Percentiles rank a stretch among this genome's conserved stretches.
Evolutionary conservation across 176 grass and related monocot genomes (phyloP).

Genomic region (Oropetium thomaeum): DNA sequence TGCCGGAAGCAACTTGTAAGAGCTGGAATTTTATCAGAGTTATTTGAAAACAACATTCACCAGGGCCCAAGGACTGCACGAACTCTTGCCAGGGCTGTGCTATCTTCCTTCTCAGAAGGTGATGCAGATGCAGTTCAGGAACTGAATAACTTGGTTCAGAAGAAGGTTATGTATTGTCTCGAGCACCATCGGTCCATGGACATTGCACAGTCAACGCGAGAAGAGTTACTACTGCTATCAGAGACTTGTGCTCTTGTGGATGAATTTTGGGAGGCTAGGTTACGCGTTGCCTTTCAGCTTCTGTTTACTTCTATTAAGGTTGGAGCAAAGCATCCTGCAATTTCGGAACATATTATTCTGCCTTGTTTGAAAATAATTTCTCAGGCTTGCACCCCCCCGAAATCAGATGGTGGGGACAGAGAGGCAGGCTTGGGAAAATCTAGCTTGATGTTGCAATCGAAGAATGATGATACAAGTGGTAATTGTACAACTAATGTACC

Average conservation of each 20-base stretch:
- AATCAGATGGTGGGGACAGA: constrained; percentile 74
- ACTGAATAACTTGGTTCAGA: constrained; percentile 86
- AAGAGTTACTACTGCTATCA: constrained; percentile 87
- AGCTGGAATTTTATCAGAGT: constrained; percentile 80
- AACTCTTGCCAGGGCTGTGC: constrained; percentile 71
- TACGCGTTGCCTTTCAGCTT: constrained; percentile 88
- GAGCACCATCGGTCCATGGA: constrained; percentile 98
- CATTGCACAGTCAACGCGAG: constrained; percentile 80
- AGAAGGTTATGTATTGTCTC: constrained; percentile 97
- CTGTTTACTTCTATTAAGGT: constrained; percentile 96
- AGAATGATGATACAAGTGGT: constrained; percentile 54
- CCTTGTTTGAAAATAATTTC: constrained; percentile 97
- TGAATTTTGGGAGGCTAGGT: constrained; percentile 91
- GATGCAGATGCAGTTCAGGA: constrained; percentile 84
- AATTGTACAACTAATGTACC: constrained; percentile 34
- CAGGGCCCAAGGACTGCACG: constrained; percentile 75
- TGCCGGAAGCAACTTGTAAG: constrained; percentile 83
- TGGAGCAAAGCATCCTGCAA: constrained; percentile 96
- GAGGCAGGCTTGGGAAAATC: constrained; percentile 67
- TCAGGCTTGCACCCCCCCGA: constrained; percentile 92
- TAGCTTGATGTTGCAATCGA: constrained; percentile 54
- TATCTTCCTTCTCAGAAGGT: constrained; percentile 89
- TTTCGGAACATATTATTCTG: constrained; percentile 98
- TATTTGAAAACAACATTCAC: constrained; percentile 99
- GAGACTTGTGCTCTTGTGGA: constrained; percentile 88